Base-by-base conservation (phyloP, 257 asterid species). In the Haberlea rhodopensis region DNA sequence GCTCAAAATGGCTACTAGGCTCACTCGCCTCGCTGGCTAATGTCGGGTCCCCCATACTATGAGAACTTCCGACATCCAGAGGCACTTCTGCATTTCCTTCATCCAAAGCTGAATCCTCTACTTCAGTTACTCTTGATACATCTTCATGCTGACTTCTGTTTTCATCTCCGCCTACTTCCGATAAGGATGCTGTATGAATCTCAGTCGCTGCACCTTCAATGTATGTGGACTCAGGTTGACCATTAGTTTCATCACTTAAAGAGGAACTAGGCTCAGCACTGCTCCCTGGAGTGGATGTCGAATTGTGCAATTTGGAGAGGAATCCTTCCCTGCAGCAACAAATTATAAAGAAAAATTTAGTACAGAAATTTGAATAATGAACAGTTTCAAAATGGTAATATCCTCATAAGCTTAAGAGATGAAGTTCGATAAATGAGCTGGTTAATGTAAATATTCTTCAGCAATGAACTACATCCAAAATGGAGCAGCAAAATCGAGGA, bases 271-370 rank as follows among this genome's bases (percentile, higher is more conserved):
- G 51, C 65, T 61, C 82, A 22, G 64, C 40, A 59, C 23, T 72
- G 61, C 73, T 72, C 34, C 43, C 67, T 18, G 80, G 77, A 60
- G 71, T 57, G 34, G 73, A 66, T 55, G 76, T 69, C 66, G 79
- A 66, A 66, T 48, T 76, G 64, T 77, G 91, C 81, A 80, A 54
- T 78, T 80, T 85, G 60, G 96, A 87, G 60, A 84, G 82, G 72
- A 90, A 85, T 65, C 83, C 99, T 75, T 85, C 97, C 82, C 99
- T 90, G 86, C 49, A 77, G 52, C 59, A 70, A 32, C 54, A n/a
- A n/a, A n/a, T n/a, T n/a, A n/a, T n/a, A n/a, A n/a, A n/a, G n/a
- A n/a, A n/a, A n/a, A n/a, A n/a, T n/a, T n/a, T n/a, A n/a, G n/a
- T n/a, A n/a, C n/a, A 70, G 51, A 43, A 43, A 43, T 43, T 43